Conservation (phyloP, 148 eudicot species). For the Nepenthes gracilis region DNA sequence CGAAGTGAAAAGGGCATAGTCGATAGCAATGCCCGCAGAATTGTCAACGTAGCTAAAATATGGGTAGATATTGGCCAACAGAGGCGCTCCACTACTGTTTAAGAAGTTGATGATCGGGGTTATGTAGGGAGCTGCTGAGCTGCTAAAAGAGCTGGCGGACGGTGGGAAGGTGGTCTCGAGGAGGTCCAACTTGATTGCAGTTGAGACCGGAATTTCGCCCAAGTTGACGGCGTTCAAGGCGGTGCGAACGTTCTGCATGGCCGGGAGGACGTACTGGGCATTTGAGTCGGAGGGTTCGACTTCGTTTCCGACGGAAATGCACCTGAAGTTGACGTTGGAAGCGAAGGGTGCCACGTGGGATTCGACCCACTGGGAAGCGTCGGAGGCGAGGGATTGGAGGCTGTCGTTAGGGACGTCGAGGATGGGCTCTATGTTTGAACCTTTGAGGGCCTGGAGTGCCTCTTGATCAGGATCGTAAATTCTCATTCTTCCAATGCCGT, state of each 20-base stretch:
- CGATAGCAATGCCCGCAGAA: slow-evolving; percentile 5
- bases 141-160: slow-evolving; percentile 14
- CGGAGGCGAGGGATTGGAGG: slow-evolving; percentile 22
- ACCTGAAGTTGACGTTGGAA: slow-evolving; percentile 25
- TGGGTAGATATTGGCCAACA: slow-evolving; percentile 37
- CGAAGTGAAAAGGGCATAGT: slow-evolving; percentile 36
- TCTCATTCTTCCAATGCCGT: slow-evolving; percentile 28
- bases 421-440: slow-evolving; percentile 31
- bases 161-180: slow-evolving; percentile 24
- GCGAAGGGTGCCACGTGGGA: slow-evolving; percentile 24
- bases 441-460: slow-evolving; percentile 25
- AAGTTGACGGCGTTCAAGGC: slow-evolving; percentile 24
- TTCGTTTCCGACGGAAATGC: slow-evolving; percentile 51
- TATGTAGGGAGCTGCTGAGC: slow-evolving; percentile 6
- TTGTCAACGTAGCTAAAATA: slow-evolving; percentile 19
- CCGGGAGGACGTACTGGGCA: slow-evolving; percentile 30
- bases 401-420: slow-evolving; percentile 27
- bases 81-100: slow-evolving; percentile 14
- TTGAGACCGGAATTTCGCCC: slow-evolving; percentile 29
- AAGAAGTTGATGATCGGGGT: slow-evolving; percentile 33
- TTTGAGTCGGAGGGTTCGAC: slow-evolving; percentile 17
- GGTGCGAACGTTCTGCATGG: slow-evolving; percentile 31
- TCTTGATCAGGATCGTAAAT: slow-evolving; percentile 26
- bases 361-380: slow-evolving; percentile 22
- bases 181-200: slow-evolving; percentile 13